Evolutionary conservation across 768 basidiomycete genomes (phyloP).

Genomic region (Panellus pusillus): DNA sequence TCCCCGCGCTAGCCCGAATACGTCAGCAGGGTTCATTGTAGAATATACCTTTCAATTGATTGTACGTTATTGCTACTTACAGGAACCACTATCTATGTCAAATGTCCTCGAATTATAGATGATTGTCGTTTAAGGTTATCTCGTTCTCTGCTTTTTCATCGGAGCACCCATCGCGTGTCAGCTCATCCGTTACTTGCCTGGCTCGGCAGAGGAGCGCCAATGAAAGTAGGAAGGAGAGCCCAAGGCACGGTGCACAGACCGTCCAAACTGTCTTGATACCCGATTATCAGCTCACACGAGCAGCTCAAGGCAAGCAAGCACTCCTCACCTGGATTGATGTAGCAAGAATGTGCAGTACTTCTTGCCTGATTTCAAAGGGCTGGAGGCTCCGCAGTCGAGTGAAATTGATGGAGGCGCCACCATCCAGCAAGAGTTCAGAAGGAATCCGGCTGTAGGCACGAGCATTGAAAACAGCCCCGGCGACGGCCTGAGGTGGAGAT

Average conservation of each 20-base stretch:
- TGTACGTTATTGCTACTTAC: too few relatives aligned
- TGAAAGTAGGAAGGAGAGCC: slow-evolving; percentile 60
- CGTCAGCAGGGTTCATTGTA: too few relatives aligned
- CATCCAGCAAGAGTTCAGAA: slow-evolving; percentile 39
- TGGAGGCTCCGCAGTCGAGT: slow-evolving; percentile 22
- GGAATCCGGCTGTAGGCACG: slow-evolving; percentile 52
- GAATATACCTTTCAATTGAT: too few relatives aligned
- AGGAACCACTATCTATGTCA: slow-evolving; percentile 20
- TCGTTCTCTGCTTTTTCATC: too few relatives aligned
- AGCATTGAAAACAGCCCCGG: slow-evolving; percentile 72
- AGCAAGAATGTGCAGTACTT: slow-evolving; percentile 55
- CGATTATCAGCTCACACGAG: neutral
- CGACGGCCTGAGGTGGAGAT: slow-evolving; percentile 55
- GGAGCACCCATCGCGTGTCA: neutral
- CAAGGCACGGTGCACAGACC: slow-evolving; percentile 68
- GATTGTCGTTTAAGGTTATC: too few relatives aligned
- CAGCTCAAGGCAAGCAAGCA: slow-evolving; percentile 3
- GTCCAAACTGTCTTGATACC: slow-evolving; percentile 64
- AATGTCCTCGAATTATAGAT: neutral
- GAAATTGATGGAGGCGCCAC: slow-evolving; percentile 54
- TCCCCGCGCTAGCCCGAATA: too few relatives aligned
- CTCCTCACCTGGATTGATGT: slow-evolving; percentile 65
- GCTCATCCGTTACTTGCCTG: neutral
- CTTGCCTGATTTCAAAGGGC: slow-evolving; percentile 43
- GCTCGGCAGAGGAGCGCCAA: slow-evolving; percentile 9